Conservation (phyloP, 1,139 yeast species). For the Zygoascus sp. region DNA sequence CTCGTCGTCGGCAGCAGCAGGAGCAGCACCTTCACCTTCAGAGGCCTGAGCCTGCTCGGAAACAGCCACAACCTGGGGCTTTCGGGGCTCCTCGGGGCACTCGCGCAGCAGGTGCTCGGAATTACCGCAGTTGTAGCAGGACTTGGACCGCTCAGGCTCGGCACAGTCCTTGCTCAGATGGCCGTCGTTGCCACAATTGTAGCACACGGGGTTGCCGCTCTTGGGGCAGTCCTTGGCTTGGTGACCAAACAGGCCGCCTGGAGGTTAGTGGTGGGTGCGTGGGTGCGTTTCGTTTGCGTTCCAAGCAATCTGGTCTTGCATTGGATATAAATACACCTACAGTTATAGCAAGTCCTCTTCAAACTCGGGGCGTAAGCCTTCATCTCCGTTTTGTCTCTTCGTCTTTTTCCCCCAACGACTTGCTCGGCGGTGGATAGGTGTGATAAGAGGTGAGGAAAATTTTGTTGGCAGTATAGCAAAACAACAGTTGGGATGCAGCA, state of each 20-base stretch:
- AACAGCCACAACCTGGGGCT: conserved; percentile 13
- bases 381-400: conserved; percentile 2
- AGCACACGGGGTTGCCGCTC: conserved; percentile 36
- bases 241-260: conserved; percentile 35
- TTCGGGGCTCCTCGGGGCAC: conserved; percentile 35
- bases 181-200: conserved; percentile 44
- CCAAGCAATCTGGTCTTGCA: too few species aligned
- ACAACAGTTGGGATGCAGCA: conserved; percentile 1
- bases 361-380: conserved; percentile 21
- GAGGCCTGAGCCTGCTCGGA: too few species aligned
- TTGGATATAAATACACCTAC: too few species aligned
- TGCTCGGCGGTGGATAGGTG: conserved; percentile 5
- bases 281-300: too few species aligned
- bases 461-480: conserved; percentile 5
- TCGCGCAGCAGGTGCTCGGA: conserved; percentile 77
- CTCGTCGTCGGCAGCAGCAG: conserved; percentile 6
- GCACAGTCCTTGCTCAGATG: conserved; percentile 79
- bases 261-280: conserved; percentile 14
- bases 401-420: not conserved
- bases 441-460: conserved; percentile 7
- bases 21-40: conserved; percentile 21
- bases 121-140: conserved; percentile 82
- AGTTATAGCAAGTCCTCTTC: conserved; percentile 30
- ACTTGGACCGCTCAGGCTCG: conserved; percentile 36
- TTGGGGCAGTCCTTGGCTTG: conserved; percentile 37